Evolutionary conservation across 2,329 filamentous ascomycete species (phyloP).

Genomic region (Fusarium illudens): DNA sequence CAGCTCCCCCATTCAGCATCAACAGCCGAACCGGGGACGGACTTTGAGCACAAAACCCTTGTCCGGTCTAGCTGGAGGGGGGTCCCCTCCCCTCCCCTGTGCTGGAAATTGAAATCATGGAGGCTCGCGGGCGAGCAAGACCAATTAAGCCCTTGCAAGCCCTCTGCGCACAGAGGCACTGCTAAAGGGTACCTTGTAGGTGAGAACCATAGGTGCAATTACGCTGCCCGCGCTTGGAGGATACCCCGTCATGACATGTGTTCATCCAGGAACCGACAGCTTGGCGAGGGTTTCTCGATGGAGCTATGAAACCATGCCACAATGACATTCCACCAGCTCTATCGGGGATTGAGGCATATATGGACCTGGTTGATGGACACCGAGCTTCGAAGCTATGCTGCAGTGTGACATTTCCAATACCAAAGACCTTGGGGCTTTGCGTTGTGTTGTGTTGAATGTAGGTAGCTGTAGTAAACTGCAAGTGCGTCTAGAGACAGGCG

Average conservation of each 20-base stretch:
- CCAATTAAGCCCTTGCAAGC: not conserved
- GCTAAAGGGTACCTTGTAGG: not conserved
- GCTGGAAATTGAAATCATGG: conserved; percentile 4
- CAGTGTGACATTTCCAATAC: not conserved
- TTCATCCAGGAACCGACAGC: conserved; percentile 21
- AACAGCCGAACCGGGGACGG: conserved; percentile 16
- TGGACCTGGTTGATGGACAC: not conserved
- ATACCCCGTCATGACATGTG: conserved; percentile 18
- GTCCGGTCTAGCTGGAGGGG: conserved; percentile 9
- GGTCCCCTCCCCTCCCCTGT: not conserved
- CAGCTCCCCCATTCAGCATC: conserved; percentile 1
- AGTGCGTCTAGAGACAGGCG: not conserved
- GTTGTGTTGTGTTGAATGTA: not conserved
- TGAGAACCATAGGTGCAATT: not conserved
- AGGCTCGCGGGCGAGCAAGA: not conserved
- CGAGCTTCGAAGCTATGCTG: not conserved
- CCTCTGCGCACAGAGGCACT: not conserved
- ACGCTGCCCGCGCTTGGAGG: not conserved
- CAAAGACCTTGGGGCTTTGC: not conserved
- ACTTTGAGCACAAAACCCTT: conserved; percentile 8
- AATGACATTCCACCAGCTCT: conserved; percentile 12
- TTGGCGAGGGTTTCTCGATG: conserved; percentile 9
- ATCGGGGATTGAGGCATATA: conserved; percentile 6
- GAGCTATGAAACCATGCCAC: conserved; percentile 13
- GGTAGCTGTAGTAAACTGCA: not conserved